Base-by-base conservation (phyloP, 2,329 filamentous ascomycete genomes). In the Didymella pomorum region DNA sequence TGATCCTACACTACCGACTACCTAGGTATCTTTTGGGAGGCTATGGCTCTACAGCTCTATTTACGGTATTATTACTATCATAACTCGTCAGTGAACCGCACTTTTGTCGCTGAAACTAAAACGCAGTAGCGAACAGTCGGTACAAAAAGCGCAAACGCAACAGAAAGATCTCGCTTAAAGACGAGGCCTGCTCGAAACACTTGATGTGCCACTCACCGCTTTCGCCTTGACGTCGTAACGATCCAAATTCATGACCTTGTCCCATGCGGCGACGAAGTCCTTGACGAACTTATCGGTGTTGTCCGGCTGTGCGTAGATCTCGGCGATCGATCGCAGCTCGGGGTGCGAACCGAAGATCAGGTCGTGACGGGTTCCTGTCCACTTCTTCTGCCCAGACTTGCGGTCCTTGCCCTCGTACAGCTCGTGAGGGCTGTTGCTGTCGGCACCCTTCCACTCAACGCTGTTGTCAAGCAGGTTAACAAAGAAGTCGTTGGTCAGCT, bases 401-500 rank as follows among this genome's bases (percentile, higher is more conserved):
- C 86, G 87, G 79, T 91, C 87, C 14, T 78, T 70, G 33, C 88
- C 89, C 61, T 87, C 83, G 75, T 84, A 92, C 49, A 82, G 54
- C 67, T 92, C 89, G 31, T 56, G 28, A 20, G 59, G 61, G 48
- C 78, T 64, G 50, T 61, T 78, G n/a, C 68, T 65, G 56, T 79
- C 79, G 37, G 78, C 78, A 0, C 84, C 69, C 79, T 86, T 86
- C 90, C 90, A 93, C 21, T 78, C 80, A 7, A 84, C 90, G 75
- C 78, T 79, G 69, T 83, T 85, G 70, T 92, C 89, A 23, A 93
- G 84, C 1, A 93, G 82, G 79, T 93, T 92, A 77, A 91, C 84
- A 71, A 93, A 93, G 83, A 92, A 93, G 79, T 93, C 90, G 77
- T 90, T 92, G 71, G 87, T 90, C 68, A 93, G 82, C 66, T 85